phyloP scores from a whole-genome alignment of 257 asterid species.

The Misopates orontium region DNA sequence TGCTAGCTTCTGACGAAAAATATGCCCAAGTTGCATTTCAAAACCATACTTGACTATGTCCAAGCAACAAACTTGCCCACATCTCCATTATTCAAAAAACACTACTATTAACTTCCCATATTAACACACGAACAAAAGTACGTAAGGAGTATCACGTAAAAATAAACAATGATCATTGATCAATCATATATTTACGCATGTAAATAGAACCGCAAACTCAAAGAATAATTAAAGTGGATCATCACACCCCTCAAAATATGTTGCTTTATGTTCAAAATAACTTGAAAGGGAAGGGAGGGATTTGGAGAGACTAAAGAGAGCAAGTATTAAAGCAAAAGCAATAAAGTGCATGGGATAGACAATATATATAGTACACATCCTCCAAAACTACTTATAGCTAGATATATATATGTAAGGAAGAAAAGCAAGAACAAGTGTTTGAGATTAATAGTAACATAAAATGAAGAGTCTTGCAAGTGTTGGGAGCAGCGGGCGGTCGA shows the following conservation, averaged over 20 bases:
- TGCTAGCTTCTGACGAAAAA: slow-evolving; percentile 25
- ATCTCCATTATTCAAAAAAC: slow-evolving; percentile 28
- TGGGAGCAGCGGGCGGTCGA: slow-evolving; percentile 58
- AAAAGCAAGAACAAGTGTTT: background rate
- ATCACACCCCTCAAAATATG: background rate
- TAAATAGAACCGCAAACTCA: slow-evolving; percentile 3
- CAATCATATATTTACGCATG: background rate
- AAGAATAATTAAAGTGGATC: slow-evolving; percentile 8
- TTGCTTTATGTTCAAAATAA: slow-evolving; percentile 35
- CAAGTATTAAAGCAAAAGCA: slow-evolving; percentile 66
- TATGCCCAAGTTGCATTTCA: slow-evolving; percentile 6
- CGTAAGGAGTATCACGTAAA: background rate
- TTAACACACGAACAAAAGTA: background rate
- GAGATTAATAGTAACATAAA: background rate
- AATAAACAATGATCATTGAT: background rate
- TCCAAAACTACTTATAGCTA: background rate
- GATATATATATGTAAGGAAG: slow-evolving; percentile 14
- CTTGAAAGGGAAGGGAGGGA: slow-evolving; percentile 58
- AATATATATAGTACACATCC: slow-evolving; percentile 8
- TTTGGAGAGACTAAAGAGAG: slow-evolving; percentile 32
- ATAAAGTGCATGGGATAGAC: slow-evolving; percentile 30
- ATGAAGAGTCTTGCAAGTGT: slow-evolving; percentile 52
- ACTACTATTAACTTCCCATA: background rate
- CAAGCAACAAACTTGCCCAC: slow-evolving; percentile 31
- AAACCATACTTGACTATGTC: slow-evolving; percentile 37